A percentile compares a stretch with the other conserved stretches of the same genome.
Conservation (phyloP, 805 yeast genomes). For the Candida piceae region DNA sequence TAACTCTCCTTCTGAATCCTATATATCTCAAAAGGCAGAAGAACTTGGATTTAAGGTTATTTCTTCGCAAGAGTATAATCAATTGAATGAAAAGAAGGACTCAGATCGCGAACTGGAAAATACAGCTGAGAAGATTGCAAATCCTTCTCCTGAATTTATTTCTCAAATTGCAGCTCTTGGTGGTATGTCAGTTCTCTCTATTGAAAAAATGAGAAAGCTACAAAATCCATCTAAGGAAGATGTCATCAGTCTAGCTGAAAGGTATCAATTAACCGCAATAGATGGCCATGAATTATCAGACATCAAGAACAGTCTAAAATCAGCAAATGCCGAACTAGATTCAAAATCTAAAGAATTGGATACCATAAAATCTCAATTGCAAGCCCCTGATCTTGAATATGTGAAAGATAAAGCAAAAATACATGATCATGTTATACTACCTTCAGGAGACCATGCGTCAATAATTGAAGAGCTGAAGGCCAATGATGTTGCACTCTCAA, state of each 20-base stretch:
- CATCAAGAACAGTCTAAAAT: not conserved
- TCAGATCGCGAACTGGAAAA: conserved; percentile 2
- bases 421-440: conserved; percentile 3
- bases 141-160: conserved; percentile 27
- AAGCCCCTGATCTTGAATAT: conserved; percentile 6
- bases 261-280: conserved; percentile 5
- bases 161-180: conserved; percentile 26
- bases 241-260: conserved; percentile 7
- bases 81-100: too few species aligned
- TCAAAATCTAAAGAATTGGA: not conserved
- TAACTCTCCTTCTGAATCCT: conserved; percentile 26
- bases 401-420: conserved; percentile 6
- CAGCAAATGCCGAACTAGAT: not conserved
- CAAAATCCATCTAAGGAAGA: conserved; percentile 13
- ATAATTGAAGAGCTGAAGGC: conserved; percentile 1
- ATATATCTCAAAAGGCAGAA: conserved; percentile 21
- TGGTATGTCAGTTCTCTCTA: conserved; percentile 18
- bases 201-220: conserved; percentile 12
- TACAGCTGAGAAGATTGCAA: not conserved
- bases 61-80: conserved; percentile 4
- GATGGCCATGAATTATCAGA: conserved; percentile 3
- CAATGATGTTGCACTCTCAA: not conserved
- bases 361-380: conserved; percentile 1
- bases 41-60: conserved; percentile 13
- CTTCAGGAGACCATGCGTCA: conserved; percentile 3